Conservation (phyloP, 345 rosid species). For the Eucalyptus shirleyi region DNA sequence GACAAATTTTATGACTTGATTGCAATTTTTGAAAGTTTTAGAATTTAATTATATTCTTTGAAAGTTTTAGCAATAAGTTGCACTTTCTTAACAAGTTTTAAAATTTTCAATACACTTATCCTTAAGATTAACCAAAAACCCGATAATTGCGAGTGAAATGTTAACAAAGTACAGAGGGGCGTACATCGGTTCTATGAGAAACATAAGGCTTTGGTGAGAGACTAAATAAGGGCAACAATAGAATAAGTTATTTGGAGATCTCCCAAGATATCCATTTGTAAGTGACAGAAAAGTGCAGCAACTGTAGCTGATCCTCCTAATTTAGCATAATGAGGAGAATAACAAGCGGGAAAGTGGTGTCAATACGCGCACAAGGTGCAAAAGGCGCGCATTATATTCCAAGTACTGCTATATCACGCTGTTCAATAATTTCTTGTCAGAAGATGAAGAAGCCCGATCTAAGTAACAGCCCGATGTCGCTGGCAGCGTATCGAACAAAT, state of each 20-base stretch:
- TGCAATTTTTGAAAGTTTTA: no score
- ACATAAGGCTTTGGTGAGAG: not conserved
- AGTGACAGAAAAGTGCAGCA: not conserved
- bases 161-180: not conserved
- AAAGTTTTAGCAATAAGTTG: no score
- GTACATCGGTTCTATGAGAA: not conserved
- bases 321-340: not conserved
- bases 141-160: not conserved
- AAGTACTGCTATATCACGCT: not conserved
- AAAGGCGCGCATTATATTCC: not conserved
- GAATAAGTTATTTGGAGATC: not conserved
- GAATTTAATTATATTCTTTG: no score
- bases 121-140: not conserved
- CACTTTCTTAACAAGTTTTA: rapidly evolving
- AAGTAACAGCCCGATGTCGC: not conserved
- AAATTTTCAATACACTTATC: no score
- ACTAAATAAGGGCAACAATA: not conserved
- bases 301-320: not conserved
- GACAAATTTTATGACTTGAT: no score
- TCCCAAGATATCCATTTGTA: not conserved
- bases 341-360: not conserved
- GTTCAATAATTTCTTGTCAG: not conserved
- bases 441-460: not conserved
- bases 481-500: not conserved
- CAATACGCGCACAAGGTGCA: not conserved